Evolutionary conservation across 176 grass and related monocot species (phyloP), one percentile per base, ranked within the genome.

Genomic region (Areca catechu): DNA sequence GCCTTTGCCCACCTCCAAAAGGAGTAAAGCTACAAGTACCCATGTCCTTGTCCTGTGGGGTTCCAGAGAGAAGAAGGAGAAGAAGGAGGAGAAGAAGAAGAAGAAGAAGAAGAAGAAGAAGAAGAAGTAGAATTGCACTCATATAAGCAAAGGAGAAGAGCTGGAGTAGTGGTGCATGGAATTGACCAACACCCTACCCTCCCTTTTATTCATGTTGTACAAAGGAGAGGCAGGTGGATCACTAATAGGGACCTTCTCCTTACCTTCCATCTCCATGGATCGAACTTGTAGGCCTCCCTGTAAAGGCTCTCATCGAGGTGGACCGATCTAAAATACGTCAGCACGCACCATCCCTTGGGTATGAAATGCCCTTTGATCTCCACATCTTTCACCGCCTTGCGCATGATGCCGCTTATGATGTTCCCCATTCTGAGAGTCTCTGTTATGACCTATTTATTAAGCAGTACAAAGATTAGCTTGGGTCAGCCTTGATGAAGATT

Each of bases 201-300:
- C 30, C 30, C 30, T 34, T 34, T 34, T 34, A 34, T 34, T 28
- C 24, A 5, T 53, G 48, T 27, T 66, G 49, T 19, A 15, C 48
- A 66, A 53, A 66, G 22, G 7, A 51, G 19, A 18, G 47, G 20
- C 34, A 50, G 16, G 15, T 49, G 48, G 48, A 16, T 68, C 14
- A 48, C 2, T 1, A 19, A 19, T 17, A 20, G 20, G 1, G 18
- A 0, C 20, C 14, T 4, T 34, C 17, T 5, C 53, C 49, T 83
- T 75, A 98, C 93, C 93, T 98, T 89, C 93, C 93, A 98, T 70
- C 93, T 98, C 93, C 93, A 98, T 70, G 93, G 93, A 66, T 89
- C 80, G 79, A 98, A 98, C 66, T 60, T 83, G 84, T 68, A 89
- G 48, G 87, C 65, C 17, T 98, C 93, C 17, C 80, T 59, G 48